Evolutionary conservation across 139 green algal species (phyloP).

Genomic region (Zygnema circumcarinatum): DNA sequence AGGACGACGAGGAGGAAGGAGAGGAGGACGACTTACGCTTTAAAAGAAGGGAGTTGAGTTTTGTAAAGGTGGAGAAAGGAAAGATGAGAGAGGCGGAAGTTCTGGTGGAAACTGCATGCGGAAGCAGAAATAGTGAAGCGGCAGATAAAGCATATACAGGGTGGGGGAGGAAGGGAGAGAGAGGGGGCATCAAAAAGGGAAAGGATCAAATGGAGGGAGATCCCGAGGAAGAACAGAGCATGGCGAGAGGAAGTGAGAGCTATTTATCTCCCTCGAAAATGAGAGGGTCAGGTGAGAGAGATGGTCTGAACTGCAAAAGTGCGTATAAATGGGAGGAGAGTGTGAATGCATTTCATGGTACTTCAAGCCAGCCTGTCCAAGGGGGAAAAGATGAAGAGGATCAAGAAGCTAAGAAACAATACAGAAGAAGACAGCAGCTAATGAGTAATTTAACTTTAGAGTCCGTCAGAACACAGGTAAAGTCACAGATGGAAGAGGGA

Average conservation of each 20-base stretch:
- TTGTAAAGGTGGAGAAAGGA: no score
- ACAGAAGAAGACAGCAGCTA: neutral
- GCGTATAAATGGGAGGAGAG: neutral
- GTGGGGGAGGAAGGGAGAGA: conserved; percentile 4
- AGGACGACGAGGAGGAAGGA: conserved; percentile 1
- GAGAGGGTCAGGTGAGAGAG: neutral
- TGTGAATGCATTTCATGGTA: neutral
- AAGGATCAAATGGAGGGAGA: neutral
- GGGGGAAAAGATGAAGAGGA: no score
- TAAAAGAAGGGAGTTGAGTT: neutral
- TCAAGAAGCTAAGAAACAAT: no score
- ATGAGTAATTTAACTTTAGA: neutral
- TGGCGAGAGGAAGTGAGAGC: neutral
- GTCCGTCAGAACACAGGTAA: neutral
- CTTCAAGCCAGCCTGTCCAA: no score
- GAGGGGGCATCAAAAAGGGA: neutral
- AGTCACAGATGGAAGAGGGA: neutral
- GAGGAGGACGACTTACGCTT: neutral
- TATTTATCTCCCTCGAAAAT: neutral
- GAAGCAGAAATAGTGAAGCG: neutral
- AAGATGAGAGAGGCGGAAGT: neutral
- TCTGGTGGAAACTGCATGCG: neutral
- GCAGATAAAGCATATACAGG: neutral
- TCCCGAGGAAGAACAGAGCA: neutral
- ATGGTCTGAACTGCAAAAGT: neutral